A percentile compares a stretch with the other conserved stretches of the same genome.
phyloP scores from a whole-genome alignment of 352 stramenopile genomes.

The Paralagenidium karlingii region DNA sequence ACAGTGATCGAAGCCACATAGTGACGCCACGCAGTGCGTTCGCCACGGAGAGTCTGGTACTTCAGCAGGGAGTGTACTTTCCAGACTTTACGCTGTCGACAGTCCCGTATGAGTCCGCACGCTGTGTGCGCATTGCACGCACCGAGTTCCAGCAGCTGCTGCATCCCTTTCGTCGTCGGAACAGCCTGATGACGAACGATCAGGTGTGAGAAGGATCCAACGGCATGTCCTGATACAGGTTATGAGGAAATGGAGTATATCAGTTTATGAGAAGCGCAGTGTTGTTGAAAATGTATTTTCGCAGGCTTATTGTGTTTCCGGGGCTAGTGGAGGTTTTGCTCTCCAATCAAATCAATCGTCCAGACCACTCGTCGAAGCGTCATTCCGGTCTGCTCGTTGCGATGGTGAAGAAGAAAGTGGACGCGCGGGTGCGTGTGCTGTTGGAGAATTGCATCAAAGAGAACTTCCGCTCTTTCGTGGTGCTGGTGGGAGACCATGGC shows the following conservation, averaged over 20 bases:
- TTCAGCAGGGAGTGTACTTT: conserved; percentile 22
- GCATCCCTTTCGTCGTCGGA: too few species aligned
- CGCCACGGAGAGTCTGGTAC: conserved; percentile 21
- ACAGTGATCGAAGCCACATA: conserved; percentile 7
- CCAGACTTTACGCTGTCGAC: conserved; percentile 22
- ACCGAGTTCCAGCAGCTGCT: conserved; percentile 28
- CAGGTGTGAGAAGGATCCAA: too few species aligned
- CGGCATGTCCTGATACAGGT: too few species aligned
- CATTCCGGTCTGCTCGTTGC: too few species aligned
- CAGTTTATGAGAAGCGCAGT: too few species aligned
- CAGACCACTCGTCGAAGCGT: too few species aligned
- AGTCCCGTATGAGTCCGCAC: conserved; percentile 6
- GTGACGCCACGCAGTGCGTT: conserved; percentile 8
- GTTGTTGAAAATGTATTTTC: too few species aligned
- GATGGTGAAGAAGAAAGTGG: conserved; percentile 99
- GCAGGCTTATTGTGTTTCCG: too few species aligned
- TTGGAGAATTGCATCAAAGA: conserved; percentile 96
- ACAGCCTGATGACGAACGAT: too few species aligned
- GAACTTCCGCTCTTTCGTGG: conserved; percentile 94
- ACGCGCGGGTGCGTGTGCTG: conserved; percentile 94
- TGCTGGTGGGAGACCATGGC: conserved; percentile 98
- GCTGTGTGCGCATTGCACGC: conserved; percentile 20
- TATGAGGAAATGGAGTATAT: too few species aligned
- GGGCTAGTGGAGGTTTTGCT: too few species aligned
- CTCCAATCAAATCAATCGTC: too few species aligned